A percentile compares a stretch with the other conserved stretches of the same genome.
phyloP scores from a whole-genome alignment of 1,139 yeast genomes.

The Candida tropicalis region DNA sequence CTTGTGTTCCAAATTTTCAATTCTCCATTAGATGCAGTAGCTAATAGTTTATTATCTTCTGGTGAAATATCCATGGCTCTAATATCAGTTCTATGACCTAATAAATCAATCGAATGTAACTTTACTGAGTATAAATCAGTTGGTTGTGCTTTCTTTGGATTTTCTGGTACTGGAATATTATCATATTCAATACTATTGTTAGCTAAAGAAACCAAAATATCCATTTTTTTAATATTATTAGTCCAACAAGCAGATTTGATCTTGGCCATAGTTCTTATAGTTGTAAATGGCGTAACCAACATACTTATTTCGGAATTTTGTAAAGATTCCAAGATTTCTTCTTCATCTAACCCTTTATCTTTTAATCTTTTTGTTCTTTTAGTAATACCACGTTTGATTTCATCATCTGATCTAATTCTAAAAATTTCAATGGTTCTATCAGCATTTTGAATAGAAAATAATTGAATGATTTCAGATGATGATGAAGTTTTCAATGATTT shows the following conservation, averaged over 20 bases:
- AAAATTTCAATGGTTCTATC: constrained; percentile 84
- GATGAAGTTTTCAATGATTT: constrained; percentile 27
- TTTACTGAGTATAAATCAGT: constrained; percentile 35
- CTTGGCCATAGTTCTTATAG: constrained; percentile 58
- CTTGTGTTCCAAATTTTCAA: constrained; percentile 86
- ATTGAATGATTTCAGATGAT: constrained; percentile 28
- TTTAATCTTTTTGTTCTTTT: constrained; percentile 78
- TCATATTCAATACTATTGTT: constrained; percentile 79
- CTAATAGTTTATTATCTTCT: constrained; percentile 80
- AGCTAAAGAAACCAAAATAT: constrained; percentile 63
- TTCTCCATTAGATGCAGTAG: constrained; percentile 89
- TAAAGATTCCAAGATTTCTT: constrained; percentile 58
- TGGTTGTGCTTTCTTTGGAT: constrained; percentile 47
- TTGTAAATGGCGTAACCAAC: constrained; percentile 65
- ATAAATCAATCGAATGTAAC: constrained; percentile 62
- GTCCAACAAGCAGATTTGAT: constrained; percentile 63
- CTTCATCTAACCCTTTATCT: constrained; percentile 67
- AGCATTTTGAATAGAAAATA: constrained; percentile 72
- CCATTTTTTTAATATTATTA: constrained; percentile 42
- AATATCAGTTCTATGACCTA: constrained; percentile 90
- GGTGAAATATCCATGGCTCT: constrained; percentile 81
- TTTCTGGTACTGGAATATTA: constrained; percentile 51
- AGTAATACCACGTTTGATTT: constrained; percentile 73
- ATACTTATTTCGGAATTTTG: constrained; percentile 58
- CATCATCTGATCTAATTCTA: constrained; percentile 76